phyloP scores from a whole-genome alignment of 208 protist species.

The Leishmania mexicana region DNA sequence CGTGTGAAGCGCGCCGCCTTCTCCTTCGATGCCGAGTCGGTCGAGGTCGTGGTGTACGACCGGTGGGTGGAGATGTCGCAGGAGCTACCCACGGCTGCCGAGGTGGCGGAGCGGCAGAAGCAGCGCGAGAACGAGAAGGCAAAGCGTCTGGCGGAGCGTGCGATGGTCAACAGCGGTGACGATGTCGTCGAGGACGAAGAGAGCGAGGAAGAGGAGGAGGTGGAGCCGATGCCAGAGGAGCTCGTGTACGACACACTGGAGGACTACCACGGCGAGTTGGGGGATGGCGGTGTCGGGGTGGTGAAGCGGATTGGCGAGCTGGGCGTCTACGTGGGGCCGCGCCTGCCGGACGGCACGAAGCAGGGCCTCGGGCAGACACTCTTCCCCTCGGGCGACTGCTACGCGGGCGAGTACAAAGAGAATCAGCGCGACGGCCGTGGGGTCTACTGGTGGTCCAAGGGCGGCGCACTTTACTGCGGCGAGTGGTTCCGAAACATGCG shows the following conservation, averaged over 20 bases:
- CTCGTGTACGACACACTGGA: constrained; percentile 80
- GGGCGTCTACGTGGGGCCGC: constrained; percentile 80
- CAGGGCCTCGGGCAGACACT: constrained; percentile 85
- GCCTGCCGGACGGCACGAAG: constrained; percentile 81
- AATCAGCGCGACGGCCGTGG: constrained; percentile 82
- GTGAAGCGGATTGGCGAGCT: constrained; percentile 91
- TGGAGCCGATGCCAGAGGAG: constrained; percentile 80
- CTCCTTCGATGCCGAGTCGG: constrained; percentile 67
- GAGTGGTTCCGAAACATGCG: constrained; percentile 69
- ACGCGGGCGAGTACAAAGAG: constrained; percentile 80
- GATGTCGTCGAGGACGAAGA: constrained; percentile 49
- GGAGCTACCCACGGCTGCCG: constrained; percentile 72
- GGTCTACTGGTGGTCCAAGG: constrained; percentile 77
- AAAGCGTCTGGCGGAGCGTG: constrained; percentile 57
- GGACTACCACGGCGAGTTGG: constrained; percentile 89
- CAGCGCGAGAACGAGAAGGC: constrained; percentile 66
- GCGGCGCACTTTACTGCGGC: constrained; percentile 70
- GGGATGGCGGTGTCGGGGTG: constrained; percentile 62
- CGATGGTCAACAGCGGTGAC: constrained; percentile 20
- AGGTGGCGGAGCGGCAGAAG: constrained; percentile 77
- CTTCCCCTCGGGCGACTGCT: constrained; percentile 87
- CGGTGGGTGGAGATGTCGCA: constrained; percentile 86
- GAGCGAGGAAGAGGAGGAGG: constrained; percentile 75
- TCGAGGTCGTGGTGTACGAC: constrained; percentile 78
- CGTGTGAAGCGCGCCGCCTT: constrained; percentile 75